phyloP scores from a whole-genome alignment of 257 asterid species.

The Scutellaria galericulata region DNA sequence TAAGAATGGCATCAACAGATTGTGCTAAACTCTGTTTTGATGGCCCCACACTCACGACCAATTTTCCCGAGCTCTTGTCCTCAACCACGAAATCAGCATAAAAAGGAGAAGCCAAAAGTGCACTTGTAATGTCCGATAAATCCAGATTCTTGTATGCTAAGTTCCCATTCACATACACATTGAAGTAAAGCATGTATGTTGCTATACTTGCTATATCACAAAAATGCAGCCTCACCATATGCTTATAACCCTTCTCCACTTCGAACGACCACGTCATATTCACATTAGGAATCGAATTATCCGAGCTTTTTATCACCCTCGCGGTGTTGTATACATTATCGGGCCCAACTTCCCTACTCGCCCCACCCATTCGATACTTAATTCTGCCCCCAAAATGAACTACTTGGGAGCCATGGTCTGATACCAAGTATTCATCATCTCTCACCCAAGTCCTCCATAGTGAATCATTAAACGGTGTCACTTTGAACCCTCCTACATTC shows the following conservation, averaged over 20 bases:
- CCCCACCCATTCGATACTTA: conserved; percentile 71
- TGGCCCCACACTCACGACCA: conserved; percentile 78
- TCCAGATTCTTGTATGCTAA: conserved; percentile 83
- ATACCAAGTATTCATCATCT: conserved; percentile 60
- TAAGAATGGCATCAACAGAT: conserved; percentile 79
- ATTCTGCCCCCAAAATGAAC: conserved; percentile 69
- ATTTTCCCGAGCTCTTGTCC: conserved; percentile 41
- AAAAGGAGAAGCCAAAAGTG: conserved; percentile 80
- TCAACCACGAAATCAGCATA: conserved; percentile 84
- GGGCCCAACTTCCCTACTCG: conserved; percentile 87
- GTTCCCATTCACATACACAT: conserved; percentile 75
- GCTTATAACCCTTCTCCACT: conserved; percentile 60
- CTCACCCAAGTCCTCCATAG: conserved; percentile 90
- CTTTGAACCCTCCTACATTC: conserved; percentile 86
- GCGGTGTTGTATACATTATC: conserved; percentile 88
- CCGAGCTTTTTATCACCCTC: conserved; percentile 64
- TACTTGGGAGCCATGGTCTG: conserved; percentile 41
- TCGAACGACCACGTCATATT: conserved; percentile 76
- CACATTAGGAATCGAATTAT: conserved; percentile 42
- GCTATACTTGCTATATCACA: conserved; percentile 89
- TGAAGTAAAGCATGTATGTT: conserved; percentile 63
- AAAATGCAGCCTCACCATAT: conserved; percentile 84
- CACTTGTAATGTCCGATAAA: conserved; percentile 52
- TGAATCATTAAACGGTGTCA: conserved; percentile 94
- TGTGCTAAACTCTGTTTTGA: conserved; percentile 62